These are phyloP conservation scores for Dorcoceras hygrometricum DNA, from an alignment of 257 asterid genomes.

Conservation along the genomic window DNA sequence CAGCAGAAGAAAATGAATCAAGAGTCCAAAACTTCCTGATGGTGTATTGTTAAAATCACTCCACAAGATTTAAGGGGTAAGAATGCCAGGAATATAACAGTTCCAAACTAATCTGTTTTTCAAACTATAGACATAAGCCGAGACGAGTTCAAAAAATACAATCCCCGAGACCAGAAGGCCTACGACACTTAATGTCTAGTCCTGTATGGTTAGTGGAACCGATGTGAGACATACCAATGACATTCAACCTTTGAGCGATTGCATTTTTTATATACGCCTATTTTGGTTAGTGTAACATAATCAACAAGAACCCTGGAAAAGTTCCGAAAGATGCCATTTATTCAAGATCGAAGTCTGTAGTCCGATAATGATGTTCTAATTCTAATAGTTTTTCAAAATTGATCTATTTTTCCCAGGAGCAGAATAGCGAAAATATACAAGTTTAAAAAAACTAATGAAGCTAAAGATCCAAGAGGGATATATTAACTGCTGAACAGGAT, in stretches of 20 bases:
- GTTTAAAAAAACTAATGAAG: not conserved
- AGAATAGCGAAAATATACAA: not conserved
- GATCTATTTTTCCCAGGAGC: not conserved
- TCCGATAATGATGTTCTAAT: not conserved
- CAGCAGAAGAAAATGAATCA: not conserved
- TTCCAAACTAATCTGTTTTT: not conserved
- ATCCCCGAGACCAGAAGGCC: not conserved
- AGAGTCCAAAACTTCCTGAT: not conserved
- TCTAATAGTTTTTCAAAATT: not conserved
- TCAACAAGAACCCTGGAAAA: not conserved
- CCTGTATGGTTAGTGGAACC: not conserved
- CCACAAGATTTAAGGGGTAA: not conserved
- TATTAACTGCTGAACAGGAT: not conserved
- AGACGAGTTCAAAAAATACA: not conserved
- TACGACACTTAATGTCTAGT: not conserved
- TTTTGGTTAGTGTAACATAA: not conserved
- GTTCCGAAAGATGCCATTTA: not conserved
- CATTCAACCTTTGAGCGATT: not conserved
- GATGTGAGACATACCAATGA: not conserved
- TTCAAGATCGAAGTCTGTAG: not conserved
- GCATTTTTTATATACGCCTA: not conserved
- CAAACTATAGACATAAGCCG: not conserved
- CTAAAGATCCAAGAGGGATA: not conserved
- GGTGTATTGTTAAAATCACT: not conserved
- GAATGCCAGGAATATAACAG: not conserved